phyloP scores from a whole-genome alignment of 352 stramenopile genomes.

The Elongisporangium prolatum region DNA sequence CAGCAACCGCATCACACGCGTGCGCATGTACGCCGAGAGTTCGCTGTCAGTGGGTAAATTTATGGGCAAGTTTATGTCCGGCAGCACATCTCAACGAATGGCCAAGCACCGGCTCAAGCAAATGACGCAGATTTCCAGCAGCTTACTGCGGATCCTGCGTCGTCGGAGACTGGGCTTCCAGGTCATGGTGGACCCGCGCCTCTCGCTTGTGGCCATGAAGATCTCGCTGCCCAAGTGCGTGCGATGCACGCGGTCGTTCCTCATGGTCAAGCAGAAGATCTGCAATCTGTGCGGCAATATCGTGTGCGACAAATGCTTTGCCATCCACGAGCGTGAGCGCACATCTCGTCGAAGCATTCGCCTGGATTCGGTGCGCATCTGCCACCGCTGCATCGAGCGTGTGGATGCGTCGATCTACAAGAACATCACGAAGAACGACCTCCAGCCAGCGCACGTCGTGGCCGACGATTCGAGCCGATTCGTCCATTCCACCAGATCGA shows the following conservation, averaged over 20 bases:
- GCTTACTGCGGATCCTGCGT: constrained; percentile 32
- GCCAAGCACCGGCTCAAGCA: constrained; percentile 16
- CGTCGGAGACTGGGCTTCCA: constrained; percentile 37
- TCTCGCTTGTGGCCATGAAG: constrained; percentile 8
- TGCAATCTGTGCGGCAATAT: constrained; percentile 46
- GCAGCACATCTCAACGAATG: constrained; percentile 14
- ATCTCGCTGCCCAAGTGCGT: constrained; percentile 24
- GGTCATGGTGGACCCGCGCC: constrained; percentile 20
- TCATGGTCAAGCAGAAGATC: constrained; percentile 23
- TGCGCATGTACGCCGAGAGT: constrained; percentile 23
- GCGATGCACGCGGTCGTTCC: constrained; percentile 29
- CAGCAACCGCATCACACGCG: constrained; percentile 13
- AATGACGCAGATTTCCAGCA: constrained; percentile 19
- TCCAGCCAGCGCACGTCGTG: constrained; percentile 4
- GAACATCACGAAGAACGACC: constrained; percentile 17
- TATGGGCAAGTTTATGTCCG: constrained; percentile 1
- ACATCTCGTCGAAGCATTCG: not conserved
- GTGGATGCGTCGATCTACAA: constrained; percentile 31
- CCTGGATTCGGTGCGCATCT: constrained; percentile 20
- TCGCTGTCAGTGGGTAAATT: not conserved
- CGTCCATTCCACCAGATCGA: not conserved
- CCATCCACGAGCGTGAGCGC: constrained; percentile 23
- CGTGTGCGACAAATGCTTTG: constrained; percentile 42
- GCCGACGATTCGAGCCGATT: constrained; percentile 10
- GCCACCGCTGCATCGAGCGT: constrained; percentile 26